Percentiles rank a stretch among this genome's conserved stretches.
phyloP scores from a whole-genome alignment of 805 yeast genomes.

The Suhomyces tanzawaensis region DNA sequence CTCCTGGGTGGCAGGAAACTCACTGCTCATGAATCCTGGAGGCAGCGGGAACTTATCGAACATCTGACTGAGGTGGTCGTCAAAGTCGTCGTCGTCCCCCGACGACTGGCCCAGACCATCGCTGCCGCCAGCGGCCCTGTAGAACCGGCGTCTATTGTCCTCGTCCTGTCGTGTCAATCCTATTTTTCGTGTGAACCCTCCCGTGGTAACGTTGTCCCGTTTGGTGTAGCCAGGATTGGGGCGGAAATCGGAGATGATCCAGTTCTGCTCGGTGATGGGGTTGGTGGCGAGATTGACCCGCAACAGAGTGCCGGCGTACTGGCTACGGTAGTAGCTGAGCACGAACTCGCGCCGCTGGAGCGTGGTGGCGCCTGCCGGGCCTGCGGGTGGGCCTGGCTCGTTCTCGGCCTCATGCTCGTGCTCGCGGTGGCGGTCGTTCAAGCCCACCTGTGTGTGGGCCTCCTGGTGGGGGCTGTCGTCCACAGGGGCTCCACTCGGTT shows the following conservation, averaged over 20 bases:
- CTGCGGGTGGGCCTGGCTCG: not conserved
- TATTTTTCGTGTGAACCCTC: conserved; percentile 11
- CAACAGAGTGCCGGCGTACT: conserved; percentile 18
- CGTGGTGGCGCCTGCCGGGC: conserved; percentile 19
- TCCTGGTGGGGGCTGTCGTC: too few species aligned
- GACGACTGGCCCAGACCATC: not conserved
- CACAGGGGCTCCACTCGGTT: too few species aligned
- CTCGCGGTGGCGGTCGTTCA: too few species aligned
- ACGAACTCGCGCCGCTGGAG: conserved; percentile 33
- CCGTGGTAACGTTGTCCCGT: conserved; percentile 4
- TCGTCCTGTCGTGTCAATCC: conserved; percentile 17
- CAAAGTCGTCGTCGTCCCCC: conserved; percentile 8
- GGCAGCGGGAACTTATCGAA: conserved; percentile 39
- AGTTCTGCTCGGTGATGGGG: conserved; percentile 36
- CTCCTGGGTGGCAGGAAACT: conserved; percentile 37
- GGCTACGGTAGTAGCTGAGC: conserved; percentile 22
- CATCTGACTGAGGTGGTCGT: conserved; percentile 27
- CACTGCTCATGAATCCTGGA: conserved; percentile 40
- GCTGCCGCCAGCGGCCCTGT: conserved; percentile 2
- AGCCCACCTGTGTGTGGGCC: too few species aligned
- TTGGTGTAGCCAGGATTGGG: conserved; percentile 24
- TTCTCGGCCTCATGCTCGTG: too few species aligned
- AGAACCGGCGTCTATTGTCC: conserved; percentile 13
- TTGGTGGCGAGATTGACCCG: conserved; percentile 26
- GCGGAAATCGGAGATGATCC: conserved; percentile 38